Base-by-base conservation (phyloP, 257 asterid genomes). In the Thymus mandschuricus region DNA sequence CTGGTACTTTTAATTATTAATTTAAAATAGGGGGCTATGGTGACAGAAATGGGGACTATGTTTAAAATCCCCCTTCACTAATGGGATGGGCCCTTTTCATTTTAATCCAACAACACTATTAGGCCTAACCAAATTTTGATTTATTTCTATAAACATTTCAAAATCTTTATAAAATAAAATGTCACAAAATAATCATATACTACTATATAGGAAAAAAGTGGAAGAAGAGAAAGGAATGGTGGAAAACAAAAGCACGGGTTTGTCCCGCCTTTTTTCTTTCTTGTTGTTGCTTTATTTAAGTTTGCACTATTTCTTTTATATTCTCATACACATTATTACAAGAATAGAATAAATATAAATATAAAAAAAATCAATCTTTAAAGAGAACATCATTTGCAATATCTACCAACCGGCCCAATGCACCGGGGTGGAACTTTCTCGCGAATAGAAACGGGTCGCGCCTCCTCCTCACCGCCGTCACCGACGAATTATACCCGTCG, bases 361-460 rank as follows among this genome's bases (percentile, higher is more conserved):
- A 34, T 34, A 15, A 58, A 30, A n/a, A 41, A 44, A 21, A 21
- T 81, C 69, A 88, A 75, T 88, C 88, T 49, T 68, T 84, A 50
- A 91, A 84, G 9, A 91, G 73, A 41, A 84, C 83, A 29, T 81
- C 81, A 34, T 77, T 52, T 0, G 92, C 87, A 3, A 89, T 86
- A 0, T 70, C 66, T 55, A 87, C 51, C 73, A 91, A 71, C 9
- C 57, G 74, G 61, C 28, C 63, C 52, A 87, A 8, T 44, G 87
- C 54, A 6, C 70, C 85, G 0, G 83, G 80, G 1, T 84, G 66
- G 66, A 91, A 91, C 64, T 91, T 91, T 70, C 97, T 78, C 0
- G 96, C 97, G 48, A 91, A 89, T 82, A 89, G 34, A 49, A 89
- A 89, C 27, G 90, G 92, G 33, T 91, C 86, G 44, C 35, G 78